Evolutionary conservation across 768 basidiomycete genomes (phyloP).

Genomic region (Lactifluus subvellereus): DNA sequence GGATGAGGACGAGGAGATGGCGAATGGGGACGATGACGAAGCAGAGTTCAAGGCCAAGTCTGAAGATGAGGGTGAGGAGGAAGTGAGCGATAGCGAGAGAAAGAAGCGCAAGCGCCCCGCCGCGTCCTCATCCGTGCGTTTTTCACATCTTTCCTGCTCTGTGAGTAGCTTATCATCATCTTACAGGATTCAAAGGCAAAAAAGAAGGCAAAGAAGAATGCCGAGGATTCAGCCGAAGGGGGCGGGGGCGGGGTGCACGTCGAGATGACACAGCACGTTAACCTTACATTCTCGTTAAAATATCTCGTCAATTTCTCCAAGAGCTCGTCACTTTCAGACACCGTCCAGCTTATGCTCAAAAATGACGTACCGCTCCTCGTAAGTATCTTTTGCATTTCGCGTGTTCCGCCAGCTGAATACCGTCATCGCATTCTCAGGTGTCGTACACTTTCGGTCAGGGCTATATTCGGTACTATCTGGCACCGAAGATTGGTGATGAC

Average conservation of each 20-base stretch:
- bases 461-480: conserved; percentile 88
- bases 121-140: conserved; percentile 41
- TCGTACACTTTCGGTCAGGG: conserved; percentile 88
- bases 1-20: conserved; percentile 38
- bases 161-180: not conserved
- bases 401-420: not conserved
- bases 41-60: conserved; percentile 35
- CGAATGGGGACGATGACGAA: conserved; percentile 47
- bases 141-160: not conserved
- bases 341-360: conserved; percentile 82
- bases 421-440: conserved; percentile 44
- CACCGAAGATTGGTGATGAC: conserved; percentile 91
- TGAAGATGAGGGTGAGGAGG: conserved; percentile 33
- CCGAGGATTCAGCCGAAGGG: conserved; percentile 43
- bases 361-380: conserved; percentile 89
- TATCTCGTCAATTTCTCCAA: conserved; percentile 97
- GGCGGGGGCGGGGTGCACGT: conserved; percentile 56
- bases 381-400: conserved; percentile 27
- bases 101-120: conserved; percentile 64
- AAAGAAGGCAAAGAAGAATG: conserved; percentile 37
- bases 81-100: conserved; percentile 34
- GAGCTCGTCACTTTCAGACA: conserved; percentile 64
- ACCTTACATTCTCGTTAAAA: conserved; percentile 91
- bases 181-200: conserved; percentile 41
- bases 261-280: conserved; percentile 86